Conservation (phyloP, 2,329 filamentous ascomycete species). For the Trichoderma breve region DNA sequence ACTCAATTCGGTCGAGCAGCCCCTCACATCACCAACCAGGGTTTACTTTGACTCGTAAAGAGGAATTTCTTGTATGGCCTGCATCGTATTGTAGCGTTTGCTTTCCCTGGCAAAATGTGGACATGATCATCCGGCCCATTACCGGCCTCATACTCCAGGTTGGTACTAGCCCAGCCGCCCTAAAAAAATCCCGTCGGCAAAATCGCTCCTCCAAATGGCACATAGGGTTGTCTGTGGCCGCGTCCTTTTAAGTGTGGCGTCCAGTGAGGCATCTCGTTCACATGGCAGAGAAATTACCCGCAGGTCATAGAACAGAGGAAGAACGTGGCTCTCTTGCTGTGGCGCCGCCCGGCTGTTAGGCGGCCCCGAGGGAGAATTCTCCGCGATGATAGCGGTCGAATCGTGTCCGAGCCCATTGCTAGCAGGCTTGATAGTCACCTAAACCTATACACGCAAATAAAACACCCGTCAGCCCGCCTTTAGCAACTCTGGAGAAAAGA, state of each 20-base stretch:
- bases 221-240: background rate
- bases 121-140: slow-evolving; percentile 19
- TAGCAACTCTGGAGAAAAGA: slow-evolving; percentile 18
- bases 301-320: background rate
- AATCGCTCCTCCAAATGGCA: background rate
- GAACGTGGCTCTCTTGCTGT: background rate
- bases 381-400: background rate
- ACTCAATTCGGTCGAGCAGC: slow-evolving; percentile 12
- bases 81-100: slow-evolving; percentile 8
- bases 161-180: slow-evolving; percentile 3
- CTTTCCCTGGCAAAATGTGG: background rate
- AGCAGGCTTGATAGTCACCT: background rate
- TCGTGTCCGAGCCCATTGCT: background rate
- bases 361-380: background rate
- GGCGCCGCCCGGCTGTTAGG: background rate
- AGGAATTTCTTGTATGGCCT: background rate
- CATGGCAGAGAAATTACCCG: background rate
- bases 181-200: slow-evolving; percentile 15
- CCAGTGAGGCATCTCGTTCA: background rate
- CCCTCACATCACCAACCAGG: slow-evolving; percentile 16
- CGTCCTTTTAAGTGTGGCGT: background rate
- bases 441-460: background rate
- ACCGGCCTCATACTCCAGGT: slow-evolving; percentile 12
- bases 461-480: slow-evolving; percentile 6
- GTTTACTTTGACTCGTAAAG: slow-evolving; percentile 5